Evolutionary conservation across 2,329 filamentous ascomycete genomes (phyloP).

Genomic region (Neonectria magnoliae): DNA sequence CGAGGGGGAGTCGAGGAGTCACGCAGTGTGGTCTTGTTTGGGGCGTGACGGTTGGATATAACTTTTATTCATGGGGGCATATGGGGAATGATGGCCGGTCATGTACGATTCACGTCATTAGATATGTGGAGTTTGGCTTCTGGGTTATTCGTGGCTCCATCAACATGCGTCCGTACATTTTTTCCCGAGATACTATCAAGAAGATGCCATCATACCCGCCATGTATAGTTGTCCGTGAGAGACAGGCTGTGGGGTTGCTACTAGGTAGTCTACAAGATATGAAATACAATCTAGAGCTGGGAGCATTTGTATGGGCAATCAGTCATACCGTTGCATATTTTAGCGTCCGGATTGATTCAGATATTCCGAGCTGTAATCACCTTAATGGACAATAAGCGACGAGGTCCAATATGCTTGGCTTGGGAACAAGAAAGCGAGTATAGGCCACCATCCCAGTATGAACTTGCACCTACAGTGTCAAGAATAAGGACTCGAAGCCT

Average conservation of each 20-base stretch:
- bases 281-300: constrained; percentile 28
- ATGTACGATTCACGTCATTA: constrained; percentile 46
- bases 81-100: constrained; percentile 40
- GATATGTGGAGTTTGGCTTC: constrained; percentile 46
- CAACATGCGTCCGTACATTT: constrained; percentile 38
- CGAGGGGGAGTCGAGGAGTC: constrained; percentile 4
- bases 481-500: background rate
- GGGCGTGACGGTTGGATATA: constrained; percentile 41
- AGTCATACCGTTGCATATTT: background rate
- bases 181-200: constrained; percentile 18
- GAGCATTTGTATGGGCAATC: background rate
- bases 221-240: constrained; percentile 32
- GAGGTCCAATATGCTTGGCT: background rate
- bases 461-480: background rate
- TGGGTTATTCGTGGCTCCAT: constrained; percentile 43
- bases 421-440: background rate
- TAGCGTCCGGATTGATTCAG: background rate
- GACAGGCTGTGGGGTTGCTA: background rate
- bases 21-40: constrained; percentile 30
- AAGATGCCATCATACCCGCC: constrained; percentile 26
- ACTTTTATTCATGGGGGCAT: constrained; percentile 34
- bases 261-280: constrained; percentile 11
- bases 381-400: background rate
- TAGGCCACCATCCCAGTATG: too few species aligned
- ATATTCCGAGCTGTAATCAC: background rate